A percentile compares a stretch with the other conserved stretches of the same genome.
phyloP scores from a whole-genome alignment of 768 basidiomycete species.

The Tylopilus plumbeoviolaceoides region DNA sequence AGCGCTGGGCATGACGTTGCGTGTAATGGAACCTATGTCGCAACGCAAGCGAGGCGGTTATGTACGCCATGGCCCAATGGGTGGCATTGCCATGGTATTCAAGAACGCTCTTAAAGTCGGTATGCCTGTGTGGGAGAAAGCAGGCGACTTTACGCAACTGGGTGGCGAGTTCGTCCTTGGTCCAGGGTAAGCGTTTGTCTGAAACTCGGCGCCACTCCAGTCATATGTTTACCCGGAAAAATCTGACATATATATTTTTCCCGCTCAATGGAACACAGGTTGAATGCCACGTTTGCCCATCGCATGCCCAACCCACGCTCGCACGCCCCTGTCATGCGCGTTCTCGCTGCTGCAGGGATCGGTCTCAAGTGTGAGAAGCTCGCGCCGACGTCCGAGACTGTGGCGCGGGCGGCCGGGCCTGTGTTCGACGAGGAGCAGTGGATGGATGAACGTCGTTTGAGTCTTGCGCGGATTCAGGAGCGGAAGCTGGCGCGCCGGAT shows the following conservation, averaged over 20 bases:
- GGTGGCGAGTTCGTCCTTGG: constrained; percentile 87
- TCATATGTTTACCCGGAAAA: not conserved
- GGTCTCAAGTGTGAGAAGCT: constrained; percentile 24
- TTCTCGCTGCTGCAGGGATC: constrained; percentile 61
- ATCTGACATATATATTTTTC: not conserved
- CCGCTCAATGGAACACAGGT: constrained; percentile 42
- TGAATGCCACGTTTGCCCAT: constrained; percentile 71
- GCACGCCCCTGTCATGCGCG: constrained; percentile 68
- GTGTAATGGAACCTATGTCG: constrained; percentile 39
- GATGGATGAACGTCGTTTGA: constrained; percentile 34
- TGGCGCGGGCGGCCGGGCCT: constrained; percentile 1
- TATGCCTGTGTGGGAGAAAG: constrained; percentile 80
- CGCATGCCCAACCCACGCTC: constrained; percentile 76
- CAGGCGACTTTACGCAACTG: constrained; percentile 72
- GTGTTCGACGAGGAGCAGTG: constrained; percentile 30
- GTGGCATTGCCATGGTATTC: constrained; percentile 73
- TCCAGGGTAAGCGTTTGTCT: constrained; percentile 49
- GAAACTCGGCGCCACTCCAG: not conserved
- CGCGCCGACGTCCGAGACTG: constrained; percentile 1
- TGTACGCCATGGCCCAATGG: constrained; percentile 58
- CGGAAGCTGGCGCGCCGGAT: constrained; percentile 31
- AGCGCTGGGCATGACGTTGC: constrained; percentile 70
- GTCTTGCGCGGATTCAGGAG: constrained; percentile 29
- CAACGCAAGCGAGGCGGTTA: constrained; percentile 53
- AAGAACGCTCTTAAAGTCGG: constrained; percentile 64